Base-by-base conservation (phyloP, 768 basidiomycete genomes). In the Pisolithus orientalis region DNA sequence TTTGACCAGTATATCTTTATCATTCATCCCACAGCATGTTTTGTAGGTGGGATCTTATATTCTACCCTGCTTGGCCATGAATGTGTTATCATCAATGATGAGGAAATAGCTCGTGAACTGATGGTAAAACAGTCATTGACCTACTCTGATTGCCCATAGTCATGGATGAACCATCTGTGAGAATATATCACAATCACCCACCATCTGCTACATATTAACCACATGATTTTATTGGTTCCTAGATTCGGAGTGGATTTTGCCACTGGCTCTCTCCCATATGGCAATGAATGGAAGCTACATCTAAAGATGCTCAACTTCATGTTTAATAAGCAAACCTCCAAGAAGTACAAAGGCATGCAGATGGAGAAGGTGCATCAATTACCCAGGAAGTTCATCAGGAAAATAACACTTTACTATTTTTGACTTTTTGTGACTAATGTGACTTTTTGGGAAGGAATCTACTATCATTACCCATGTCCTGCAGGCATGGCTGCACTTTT, bases 161-260 rank as follows among this genome's bases (percentile, higher is more conserved):
- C 16, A 39, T n/a, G 49, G 54, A 51, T 6, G 59, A 49, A 14
- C 56, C 59, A n/a, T 53, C 56, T 9, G 50, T 48, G 40, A 56
- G 52, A n/a, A 9, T 8, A 9, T 9, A 32, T 32, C 9, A 32
- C 8, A 28, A 57, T 53, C 1, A 45, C 42, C 3, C 3, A 39
- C 44, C 14, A 53, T 53, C 57, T 59, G 45, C 53, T 50, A n/a
- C 25, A 28, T 3, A n/a, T 11, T 8, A 37, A 4, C 14, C 9
- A 21, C 16, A 10, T 32, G 39, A n/a, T 7, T 44, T 16, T 7
- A 27, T 13, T 44, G 34, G 50, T 45, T 51, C 24, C 28, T 39
- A 66, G 65, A 9, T 63, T 64, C 44, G 59, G 62, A 24, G 24
- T 63, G 45, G 59, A 61, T 17, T 64, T 58, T n/a, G 63, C 54